Percentiles rank a stretch among this genome's conserved stretches.
phyloP scores from a whole-genome alignment of 2,329 filamentous ascomycete species.

The Lizonia empirigonia region DNA sequence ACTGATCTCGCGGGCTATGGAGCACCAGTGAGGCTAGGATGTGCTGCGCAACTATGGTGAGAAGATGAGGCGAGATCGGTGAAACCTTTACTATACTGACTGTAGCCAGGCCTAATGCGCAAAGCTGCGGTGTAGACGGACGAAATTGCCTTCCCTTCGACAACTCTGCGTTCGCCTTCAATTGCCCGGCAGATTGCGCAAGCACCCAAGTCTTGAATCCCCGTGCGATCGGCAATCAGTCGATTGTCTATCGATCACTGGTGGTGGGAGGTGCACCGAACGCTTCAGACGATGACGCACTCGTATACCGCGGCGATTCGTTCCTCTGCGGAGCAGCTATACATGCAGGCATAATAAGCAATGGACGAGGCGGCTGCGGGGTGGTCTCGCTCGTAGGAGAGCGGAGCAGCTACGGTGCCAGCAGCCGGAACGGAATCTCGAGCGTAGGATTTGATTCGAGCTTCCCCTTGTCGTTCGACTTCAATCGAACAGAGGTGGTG shows the following conservation, averaged over 20 bases:
- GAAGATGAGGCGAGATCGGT: background rate
- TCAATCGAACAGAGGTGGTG: conserved; percentile 26
- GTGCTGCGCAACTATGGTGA: conserved; percentile 72
- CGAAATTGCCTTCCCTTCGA: conserved; percentile 62
- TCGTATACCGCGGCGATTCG: conserved; percentile 45
- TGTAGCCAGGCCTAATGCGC: conserved; percentile 35
- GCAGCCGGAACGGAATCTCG: conserved; percentile 37
- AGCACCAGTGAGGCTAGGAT: conserved; percentile 68
- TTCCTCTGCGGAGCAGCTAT: conserved; percentile 48
- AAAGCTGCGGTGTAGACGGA: conserved; percentile 59
- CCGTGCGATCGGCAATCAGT: conserved; percentile 61
- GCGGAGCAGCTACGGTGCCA: conserved; percentile 28
- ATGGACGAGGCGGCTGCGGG: conserved; percentile 43
- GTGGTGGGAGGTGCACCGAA: conserved; percentile 67
- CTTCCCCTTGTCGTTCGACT: conserved; percentile 45
- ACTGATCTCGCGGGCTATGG: conserved; percentile 71
- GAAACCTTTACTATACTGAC: conserved; percentile 4
- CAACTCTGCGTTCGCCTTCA: conserved; percentile 58
- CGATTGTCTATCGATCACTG: conserved; percentile 67
- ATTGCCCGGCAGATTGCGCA: conserved; percentile 62
- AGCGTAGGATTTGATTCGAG: conserved; percentile 42
- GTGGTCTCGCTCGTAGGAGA: conserved; percentile 36
- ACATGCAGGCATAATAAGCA: conserved; percentile 40
- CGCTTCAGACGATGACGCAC: conserved; percentile 16
- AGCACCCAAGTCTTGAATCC: conserved; percentile 56